Base-by-base conservation (phyloP, 352 stramenopile genomes). In the Phytophthora lateralis region DNA sequence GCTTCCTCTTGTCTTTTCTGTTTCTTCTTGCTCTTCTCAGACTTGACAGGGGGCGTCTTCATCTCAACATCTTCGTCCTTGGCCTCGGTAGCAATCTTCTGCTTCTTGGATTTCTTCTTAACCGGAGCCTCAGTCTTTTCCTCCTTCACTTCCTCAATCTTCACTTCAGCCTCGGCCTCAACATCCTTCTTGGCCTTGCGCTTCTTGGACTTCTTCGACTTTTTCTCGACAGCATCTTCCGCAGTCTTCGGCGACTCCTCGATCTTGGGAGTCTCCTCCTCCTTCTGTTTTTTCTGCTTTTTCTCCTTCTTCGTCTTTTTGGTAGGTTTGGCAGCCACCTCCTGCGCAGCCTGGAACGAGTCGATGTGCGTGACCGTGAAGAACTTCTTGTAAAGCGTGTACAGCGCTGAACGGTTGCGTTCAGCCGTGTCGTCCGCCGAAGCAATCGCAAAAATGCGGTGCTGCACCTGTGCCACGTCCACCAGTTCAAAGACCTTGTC, bases 381-480 rank as follows among this genome's bases (percentile, higher is more conserved):
- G 38, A 91, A 92, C 51, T 88, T 80, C 48, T 76, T 76, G 71
- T 93, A 92, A 51, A 95, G 51, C 18, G 85, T 80, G 74, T 95
- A 95, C 5, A 95, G 71, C 12, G 76, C 73, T 27, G 75, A 75
- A 18, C 86, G 86, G 75, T 95, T 95, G 44, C 86, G 82, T 62
- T 95, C 86, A 0, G 75, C 74, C 32, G 84, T 93, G 42, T 82
- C 84, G 53, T 91, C 80, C 35, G 82, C 83, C 15, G 86, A 85
- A 1, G 84, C 86, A 60, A 95, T 88, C 5, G 62, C 54, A 46
- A 95, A 92, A 61, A 95, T 82, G 42, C 84, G 84, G 64, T 93
- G 82, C 73, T 95, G 86, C 51, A 95, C 75, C 7, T 76, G 60
- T 14, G 63, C 72, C 38, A 95, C 51, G 3, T 93, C 69, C 6